phyloP scores from a whole-genome alignment of 2,329 filamentous ascomycete genomes.

The Penicillium sp. region DNA sequence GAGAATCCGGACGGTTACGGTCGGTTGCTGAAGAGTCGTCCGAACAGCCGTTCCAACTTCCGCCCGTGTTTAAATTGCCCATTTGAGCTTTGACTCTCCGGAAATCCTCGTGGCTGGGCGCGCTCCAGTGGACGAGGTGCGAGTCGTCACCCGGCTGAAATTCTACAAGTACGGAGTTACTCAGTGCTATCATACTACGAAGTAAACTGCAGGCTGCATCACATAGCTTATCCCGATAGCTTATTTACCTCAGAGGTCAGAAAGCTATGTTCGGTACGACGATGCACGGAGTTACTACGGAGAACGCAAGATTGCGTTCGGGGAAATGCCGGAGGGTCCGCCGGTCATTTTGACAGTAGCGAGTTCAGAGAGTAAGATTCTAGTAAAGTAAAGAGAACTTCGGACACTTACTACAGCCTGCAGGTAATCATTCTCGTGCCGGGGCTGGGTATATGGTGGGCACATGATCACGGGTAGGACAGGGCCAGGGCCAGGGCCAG shows the following conservation, averaged over 20 bases:
- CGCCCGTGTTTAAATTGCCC: slow-evolving; percentile 13
- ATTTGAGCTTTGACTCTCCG: slow-evolving; percentile 14
- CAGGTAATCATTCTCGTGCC: background rate
- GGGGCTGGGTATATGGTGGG: background rate
- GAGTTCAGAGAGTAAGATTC: background rate
- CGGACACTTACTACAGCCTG: too few species aligned
- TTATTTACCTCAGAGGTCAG: background rate
- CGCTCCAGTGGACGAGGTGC: background rate
- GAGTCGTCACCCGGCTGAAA: background rate
- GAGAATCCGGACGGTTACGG: background rate
- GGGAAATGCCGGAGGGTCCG: background rate
- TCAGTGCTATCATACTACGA: too few species aligned
- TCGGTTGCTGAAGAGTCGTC: background rate
- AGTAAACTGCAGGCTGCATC: background rate
- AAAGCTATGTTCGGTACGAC: background rate
- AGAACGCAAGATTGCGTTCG: background rate
- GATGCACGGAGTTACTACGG: background rate
- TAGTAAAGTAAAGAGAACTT: too few species aligned
- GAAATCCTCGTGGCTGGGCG: slow-evolving; percentile 3
- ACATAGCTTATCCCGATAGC: background rate
- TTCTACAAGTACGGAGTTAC: too few species aligned
- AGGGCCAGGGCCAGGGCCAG: too few species aligned
- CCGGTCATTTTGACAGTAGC: background rate
- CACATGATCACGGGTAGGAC: background rate
- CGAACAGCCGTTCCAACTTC: background rate